A percentile compares a stretch with the other conserved stretches of the same genome.
phyloP scores from a whole-genome alignment of 768 basidiomycete genomes.

The Suillus lakei region DNA sequence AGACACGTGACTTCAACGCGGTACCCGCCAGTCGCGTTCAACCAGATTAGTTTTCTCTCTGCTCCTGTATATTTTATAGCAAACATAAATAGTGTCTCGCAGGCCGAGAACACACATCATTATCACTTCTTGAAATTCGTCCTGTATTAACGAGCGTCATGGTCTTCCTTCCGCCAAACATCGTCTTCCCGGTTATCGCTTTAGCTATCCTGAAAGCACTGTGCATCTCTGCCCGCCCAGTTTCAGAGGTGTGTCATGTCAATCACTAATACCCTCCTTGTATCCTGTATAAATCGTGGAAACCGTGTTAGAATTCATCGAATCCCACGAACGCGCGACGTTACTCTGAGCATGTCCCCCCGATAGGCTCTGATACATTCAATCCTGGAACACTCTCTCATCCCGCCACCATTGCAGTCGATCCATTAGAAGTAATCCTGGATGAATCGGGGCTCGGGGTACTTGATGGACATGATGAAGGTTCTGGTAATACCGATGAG shows the following conservation, averaged over 20 bases:
- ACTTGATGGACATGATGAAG: slow-evolving; percentile 2
- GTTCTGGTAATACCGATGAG: neutral
- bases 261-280: neutral
- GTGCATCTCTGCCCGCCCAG: neutral
- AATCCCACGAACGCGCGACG: neutral
- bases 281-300: neutral
- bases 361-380: slow-evolving; percentile 12
- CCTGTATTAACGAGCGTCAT: neutral
- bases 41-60: neutral
- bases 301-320: neutral
- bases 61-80: neutral
- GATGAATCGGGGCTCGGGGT: slow-evolving; percentile 1
- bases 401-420: slow-evolving; percentile 8
- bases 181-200: neutral
- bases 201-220: neutral
- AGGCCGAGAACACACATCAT: neutral
- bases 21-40: neutral
- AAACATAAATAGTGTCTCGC: neutral
- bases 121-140: neutral
- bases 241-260: neutral
- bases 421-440: slow-evolving; percentile 6
- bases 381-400: slow-evolving; percentile 17
- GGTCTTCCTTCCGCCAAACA: neutral
- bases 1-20: slow-evolving; percentile 5
- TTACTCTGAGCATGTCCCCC: slow-evolving; percentile 7